phyloP scores from a whole-genome alignment of 768 basidiomycete genomes.

The Amanita exitialis region DNA sequence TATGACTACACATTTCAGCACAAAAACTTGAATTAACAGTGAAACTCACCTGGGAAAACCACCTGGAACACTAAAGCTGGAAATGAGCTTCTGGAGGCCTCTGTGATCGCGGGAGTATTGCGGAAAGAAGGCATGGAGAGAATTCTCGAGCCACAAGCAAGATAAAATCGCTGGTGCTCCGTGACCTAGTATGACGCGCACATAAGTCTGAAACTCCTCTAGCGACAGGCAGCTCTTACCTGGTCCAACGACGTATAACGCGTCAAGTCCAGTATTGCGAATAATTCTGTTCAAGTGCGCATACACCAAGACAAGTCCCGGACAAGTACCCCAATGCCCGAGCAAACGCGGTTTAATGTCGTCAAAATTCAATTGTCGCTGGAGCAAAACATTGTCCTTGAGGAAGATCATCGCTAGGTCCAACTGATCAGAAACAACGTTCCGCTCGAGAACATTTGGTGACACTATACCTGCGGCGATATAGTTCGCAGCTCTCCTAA shows the following conservation, averaged over 20 bases:
- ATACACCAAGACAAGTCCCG: conserved; percentile 61
- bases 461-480: conserved; percentile 47
- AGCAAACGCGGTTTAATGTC: conserved; percentile 77
- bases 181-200: conserved; percentile 38
- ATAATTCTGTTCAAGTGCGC: conserved; percentile 65
- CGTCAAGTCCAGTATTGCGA: conserved; percentile 46
- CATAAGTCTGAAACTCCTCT: neutral
- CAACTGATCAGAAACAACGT: neutral
- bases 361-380: conserved; percentile 44
- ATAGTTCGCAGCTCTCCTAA: conserved; percentile 57
- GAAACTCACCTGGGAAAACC: conserved; percentile 62
- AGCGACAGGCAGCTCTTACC: conserved; percentile 24
- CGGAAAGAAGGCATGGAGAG: conserved; percentile 48
- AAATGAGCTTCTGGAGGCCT: conserved; percentile 61
- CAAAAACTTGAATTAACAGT: neutral
- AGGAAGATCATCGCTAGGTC: conserved; percentile 76
- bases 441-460: neutral
- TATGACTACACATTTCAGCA: conserved; percentile 31
- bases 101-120: conserved; percentile 42
- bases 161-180: conserved; percentile 86
- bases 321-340: conserved; percentile 82
- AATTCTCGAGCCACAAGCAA: conserved; percentile 79
- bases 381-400: conserved; percentile 58
- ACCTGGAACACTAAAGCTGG: conserved; percentile 70
- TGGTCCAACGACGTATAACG: conserved; percentile 75